phyloP scores from a whole-genome alignment of 371 early-diverging fungal species.

The Mucor irregularis region DNA sequence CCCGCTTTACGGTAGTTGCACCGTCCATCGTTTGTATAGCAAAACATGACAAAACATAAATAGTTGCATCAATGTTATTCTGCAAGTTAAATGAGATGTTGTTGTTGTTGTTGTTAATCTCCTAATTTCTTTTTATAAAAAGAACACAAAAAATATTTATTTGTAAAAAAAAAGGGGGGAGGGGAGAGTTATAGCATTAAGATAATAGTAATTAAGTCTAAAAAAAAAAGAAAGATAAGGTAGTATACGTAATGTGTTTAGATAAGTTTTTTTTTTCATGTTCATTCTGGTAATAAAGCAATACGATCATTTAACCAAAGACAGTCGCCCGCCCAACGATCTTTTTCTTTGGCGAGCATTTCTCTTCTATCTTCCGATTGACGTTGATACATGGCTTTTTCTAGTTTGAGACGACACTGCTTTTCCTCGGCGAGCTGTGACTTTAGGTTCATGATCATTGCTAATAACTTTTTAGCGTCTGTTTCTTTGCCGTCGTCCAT shows the following conservation, averaged over 20 bases:
- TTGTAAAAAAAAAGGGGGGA: too few species aligned
- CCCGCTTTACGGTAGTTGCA: too few species aligned
- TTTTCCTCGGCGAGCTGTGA: slow-evolving; percentile 52
- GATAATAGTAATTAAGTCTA: too few species aligned
- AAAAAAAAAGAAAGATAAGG: background rate
- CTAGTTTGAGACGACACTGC: slow-evolving; percentile 36
- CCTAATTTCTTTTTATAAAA: too few species aligned
- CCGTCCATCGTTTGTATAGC: too few species aligned
- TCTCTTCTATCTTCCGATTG: slow-evolving; percentile 2
- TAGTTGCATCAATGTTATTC: too few species aligned
- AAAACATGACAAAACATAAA: too few species aligned
- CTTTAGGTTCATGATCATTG: slow-evolving; percentile 34
- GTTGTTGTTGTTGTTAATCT: too few species aligned
- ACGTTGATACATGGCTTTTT: slow-evolving; percentile 20
- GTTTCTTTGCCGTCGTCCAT: background rate
- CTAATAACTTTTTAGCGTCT: slow-evolving; percentile 15
- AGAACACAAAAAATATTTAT: too few species aligned
- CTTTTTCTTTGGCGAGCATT: slow-evolving; percentile 29
- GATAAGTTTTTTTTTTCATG: background rate
- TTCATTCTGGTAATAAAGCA: slow-evolving; percentile 31
- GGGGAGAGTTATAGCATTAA: too few species aligned
- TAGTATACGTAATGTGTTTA: too few species aligned
- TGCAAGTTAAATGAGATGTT: too few species aligned
- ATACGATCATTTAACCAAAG: slow-evolving; percentile 38
- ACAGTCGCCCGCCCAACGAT: slow-evolving; percentile 38